These are phyloP conservation scores for Pseudocercospora pini-densiflorae DNA, from an alignment of 2,329 filamentous ascomycete species.

Conservation along the genomic window DNA sequence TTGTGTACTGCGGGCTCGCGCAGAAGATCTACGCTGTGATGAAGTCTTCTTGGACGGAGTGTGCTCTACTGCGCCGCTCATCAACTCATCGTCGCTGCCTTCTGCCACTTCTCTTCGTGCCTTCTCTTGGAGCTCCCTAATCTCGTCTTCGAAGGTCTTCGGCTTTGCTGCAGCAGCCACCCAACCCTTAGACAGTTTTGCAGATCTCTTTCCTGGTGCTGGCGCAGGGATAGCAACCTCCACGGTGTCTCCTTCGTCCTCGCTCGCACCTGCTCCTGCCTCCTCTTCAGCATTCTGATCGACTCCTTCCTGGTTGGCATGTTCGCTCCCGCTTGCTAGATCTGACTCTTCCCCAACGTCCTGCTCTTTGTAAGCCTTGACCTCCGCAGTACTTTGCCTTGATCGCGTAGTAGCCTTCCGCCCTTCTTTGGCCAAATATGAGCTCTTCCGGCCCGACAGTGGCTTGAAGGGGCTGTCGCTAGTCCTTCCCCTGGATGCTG, in stretches of 20 bases:
- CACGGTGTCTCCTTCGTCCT: neutral
- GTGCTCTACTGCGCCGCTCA: conserved; percentile 10
- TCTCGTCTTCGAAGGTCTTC: conserved; percentile 42
- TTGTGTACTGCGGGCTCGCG: neutral
- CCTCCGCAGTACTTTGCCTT: neutral
- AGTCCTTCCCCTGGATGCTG: conserved; percentile 11
- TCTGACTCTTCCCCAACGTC: neutral
- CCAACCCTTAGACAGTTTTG: conserved; percentile 11
- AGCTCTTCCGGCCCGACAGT: conserved; percentile 24
- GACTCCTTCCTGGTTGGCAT: neutral
- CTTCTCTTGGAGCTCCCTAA: conserved; percentile 34
- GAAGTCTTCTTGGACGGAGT: neutral
- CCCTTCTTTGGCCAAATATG: neutral
- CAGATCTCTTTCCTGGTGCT: neutral
- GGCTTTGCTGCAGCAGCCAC: conserved; percentile 22
- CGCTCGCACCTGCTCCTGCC: neutral
- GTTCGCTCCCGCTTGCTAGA: neutral
- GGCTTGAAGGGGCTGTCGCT: conserved; percentile 38
- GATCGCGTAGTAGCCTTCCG: neutral
- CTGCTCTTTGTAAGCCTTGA: neutral
- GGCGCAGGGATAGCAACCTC: neutral
- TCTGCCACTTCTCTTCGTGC: conserved; percentile 30
- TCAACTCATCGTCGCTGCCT: conserved; percentile 28
- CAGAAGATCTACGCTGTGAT: neutral
- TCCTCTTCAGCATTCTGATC: neutral